These are phyloP conservation scores for Moringa oleifera DNA, from an alignment of 345 rosid species.

Conservation along the genomic window DNA sequence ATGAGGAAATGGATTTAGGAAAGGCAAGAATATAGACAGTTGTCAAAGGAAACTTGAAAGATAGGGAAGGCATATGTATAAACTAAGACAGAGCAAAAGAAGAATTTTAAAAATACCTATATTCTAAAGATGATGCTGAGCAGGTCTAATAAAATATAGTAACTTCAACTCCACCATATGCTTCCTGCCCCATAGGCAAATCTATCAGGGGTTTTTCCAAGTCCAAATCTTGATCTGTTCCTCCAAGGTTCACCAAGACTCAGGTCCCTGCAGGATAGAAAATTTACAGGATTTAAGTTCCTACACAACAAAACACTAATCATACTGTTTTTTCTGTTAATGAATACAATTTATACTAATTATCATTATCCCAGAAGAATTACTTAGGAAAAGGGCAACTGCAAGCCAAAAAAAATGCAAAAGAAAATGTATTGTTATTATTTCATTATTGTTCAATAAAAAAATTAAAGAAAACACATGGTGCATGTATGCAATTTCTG, in stretches of 20 bases:
- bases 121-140: slow-evolving; percentile 22
- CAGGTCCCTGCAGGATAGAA: slow-evolving; percentile 17
- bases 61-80: slow-evolving; percentile 31
- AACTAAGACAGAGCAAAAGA: slow-evolving; percentile 7
- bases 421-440: no score
- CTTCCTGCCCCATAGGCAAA: slow-evolving; percentile 12
- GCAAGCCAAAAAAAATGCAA: no score
- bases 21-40: slow-evolving; percentile 26
- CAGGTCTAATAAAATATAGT: slow-evolving; percentile 8
- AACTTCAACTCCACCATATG: slow-evolving; percentile 22
- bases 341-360: no score
- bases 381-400: background rate
- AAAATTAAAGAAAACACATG: no score
- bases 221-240: slow-evolving; percentile 7
- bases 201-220: slow-evolving; percentile 9
- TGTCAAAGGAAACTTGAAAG: slow-evolving; percentile 37
- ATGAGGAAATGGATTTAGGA: slow-evolving; percentile 19
- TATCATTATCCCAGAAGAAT: background rate
- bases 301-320: no score
- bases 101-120: slow-evolving; percentile 25
- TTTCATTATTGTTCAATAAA: no score
- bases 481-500: no score
- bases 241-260: slow-evolving; percentile 5
- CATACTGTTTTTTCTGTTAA: no score
- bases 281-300: background rate